Percentiles rank a stretch among this genome's conserved stretches.
Evolutionary conservation across 2,329 filamentous ascomycete genomes (phyloP).

Genomic region (Neofusicoccum laricinum): DNA sequence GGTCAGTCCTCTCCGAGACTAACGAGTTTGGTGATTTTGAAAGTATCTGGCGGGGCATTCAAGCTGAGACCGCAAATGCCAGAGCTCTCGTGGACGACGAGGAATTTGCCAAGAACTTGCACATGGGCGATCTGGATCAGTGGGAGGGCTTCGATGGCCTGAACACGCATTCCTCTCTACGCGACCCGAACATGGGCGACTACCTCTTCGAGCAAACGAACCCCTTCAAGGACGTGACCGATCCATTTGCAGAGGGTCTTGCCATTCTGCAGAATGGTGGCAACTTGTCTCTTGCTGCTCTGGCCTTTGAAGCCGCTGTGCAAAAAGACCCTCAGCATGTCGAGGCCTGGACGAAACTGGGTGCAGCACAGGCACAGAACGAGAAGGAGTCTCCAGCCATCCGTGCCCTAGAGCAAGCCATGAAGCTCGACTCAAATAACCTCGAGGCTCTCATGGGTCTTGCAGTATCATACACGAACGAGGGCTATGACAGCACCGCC

Average conservation of each 20-base stretch:
- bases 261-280: constrained; percentile 91
- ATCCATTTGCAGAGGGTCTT: constrained; percentile 90
- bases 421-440: constrained; percentile 84
- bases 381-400: constrained; percentile 98
- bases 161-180: constrained; percentile 64
- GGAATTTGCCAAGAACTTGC: constrained; percentile 57
- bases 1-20: constrained; percentile 72
- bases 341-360: constrained; percentile 90
- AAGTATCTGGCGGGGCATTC: constrained; percentile 79
- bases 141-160: constrained; percentile 74
- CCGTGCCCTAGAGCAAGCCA: constrained; percentile 83
- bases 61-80: constrained; percentile 69
- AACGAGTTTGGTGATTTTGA: constrained; percentile 85
- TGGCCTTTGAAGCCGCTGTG: constrained; percentile 93
- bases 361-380: constrained; percentile 92
- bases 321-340: constrained; percentile 85
- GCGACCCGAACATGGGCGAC: constrained; percentile 77
- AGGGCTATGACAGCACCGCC: constrained; percentile 95
- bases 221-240: constrained; percentile 73
- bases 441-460: constrained; percentile 89
- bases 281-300: constrained; percentile 86
- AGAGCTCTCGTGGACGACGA: constrained; percentile 68
- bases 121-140: constrained; percentile 72
- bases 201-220: constrained; percentile 97
- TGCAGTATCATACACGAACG: constrained; percentile 96